Evolutionary conservation across 257 asterid genomes (phyloP), one percentile per base, ranked within the genome.

Genomic region (Solanum infundibuliforme): DNA sequence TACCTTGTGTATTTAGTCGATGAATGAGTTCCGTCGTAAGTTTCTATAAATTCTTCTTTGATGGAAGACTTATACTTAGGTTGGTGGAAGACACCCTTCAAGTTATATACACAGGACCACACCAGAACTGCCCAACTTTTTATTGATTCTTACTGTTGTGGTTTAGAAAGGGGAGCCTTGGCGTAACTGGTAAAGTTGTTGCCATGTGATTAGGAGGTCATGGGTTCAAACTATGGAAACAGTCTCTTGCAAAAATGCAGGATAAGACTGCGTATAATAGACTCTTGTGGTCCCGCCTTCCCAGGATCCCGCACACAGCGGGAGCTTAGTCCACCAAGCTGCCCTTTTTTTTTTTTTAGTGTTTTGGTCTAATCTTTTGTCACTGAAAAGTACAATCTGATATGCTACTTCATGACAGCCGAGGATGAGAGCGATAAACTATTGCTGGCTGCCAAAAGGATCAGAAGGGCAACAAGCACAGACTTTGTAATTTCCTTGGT

Each of bases 401-500:
- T 86, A 74, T 66, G 87, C 86, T 65, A 48, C 84, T 83, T 69
- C 71, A 87, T 90, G 86, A 88, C 96, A 95, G 98, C 98, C 83
- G 98, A 92, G 92, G 94, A 89, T 21, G 98, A 93, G 87, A 93
- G 90, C 1, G 96, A 95, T 83, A 96, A 96, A 89, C 89, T 96
- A 87, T 85, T 96, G 90, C 79, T 96, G 88, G 96, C 96, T 6
- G 98, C 99, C 52, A 96, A 95, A 90, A 94, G 89, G 93, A 88
- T 92, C 83, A 92, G 98, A 92, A 91, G 96, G 93, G 94, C 98
- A 71, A 91, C 98, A 14, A 94, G 98, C 94, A 96, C 98, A 3
- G 96, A 95, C 83, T 96, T 96, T 27, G 89, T 96, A 66, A 90
- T 95, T 87, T 96, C 99, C n/a, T 92, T 95, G 91, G 98, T 94